Evolutionary conservation across 768 basidiomycete genomes (phyloP).

Genomic region (Suillus lakei): DNA sequence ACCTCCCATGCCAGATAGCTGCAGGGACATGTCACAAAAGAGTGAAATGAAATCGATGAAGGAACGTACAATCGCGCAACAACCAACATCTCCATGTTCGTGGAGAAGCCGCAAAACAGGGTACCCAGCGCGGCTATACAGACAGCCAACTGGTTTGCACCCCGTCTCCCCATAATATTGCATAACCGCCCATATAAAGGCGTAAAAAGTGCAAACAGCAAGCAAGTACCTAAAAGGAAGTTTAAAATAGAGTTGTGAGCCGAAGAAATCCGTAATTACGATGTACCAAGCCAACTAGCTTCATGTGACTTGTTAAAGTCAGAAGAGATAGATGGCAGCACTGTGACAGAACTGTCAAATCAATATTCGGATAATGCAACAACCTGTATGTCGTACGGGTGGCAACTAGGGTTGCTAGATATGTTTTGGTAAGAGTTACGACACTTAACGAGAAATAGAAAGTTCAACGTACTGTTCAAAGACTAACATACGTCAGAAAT

Average conservation of each 20-base stretch:
- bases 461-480: conserved; percentile 51
- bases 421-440: conserved; percentile 8
- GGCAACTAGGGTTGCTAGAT: conserved; percentile 73
- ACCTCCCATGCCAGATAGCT: conserved; percentile 81
- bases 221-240: conserved; percentile 61
- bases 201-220: conserved; percentile 81
- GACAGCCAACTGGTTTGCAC: conserved; percentile 70
- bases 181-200: conserved; percentile 84
- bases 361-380: conserved; percentile 6
- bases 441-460: background rate
- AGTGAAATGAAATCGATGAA: background rate
- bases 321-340: conserved; percentile 79
- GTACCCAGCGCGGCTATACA: conserved; percentile 66
- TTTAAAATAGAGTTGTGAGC: background rate
- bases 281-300: conserved; percentile 83
- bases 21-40: conserved; percentile 2
- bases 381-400: conserved; percentile 54
- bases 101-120: conserved; percentile 68
- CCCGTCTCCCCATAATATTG: conserved; percentile 73
- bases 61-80: conserved; percentile 65
- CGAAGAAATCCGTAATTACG: conserved; percentile 45
- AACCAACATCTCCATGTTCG: conserved; percentile 73
- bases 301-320: conserved; percentile 80
- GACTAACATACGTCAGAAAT: conserved; percentile 38
- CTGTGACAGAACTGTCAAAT: conserved; percentile 37